These are phyloP conservation scores for Pisolithus marmoratus DNA, from an alignment of 768 basidiomycete genomes.

Conservation along the genomic window DNA sequence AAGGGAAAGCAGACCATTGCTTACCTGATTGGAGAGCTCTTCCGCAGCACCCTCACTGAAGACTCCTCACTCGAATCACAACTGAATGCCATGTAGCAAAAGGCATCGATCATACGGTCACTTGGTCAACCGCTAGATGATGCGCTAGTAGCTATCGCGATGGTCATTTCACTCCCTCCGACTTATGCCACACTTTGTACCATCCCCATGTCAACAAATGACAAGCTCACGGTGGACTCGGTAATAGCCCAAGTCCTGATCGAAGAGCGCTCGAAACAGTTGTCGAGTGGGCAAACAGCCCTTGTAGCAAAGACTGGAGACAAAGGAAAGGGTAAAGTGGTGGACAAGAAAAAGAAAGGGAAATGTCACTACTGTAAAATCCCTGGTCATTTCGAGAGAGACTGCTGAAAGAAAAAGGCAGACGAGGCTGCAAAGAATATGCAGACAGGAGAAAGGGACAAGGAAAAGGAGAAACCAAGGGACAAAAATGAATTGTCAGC, in stretches of 20 bases:
- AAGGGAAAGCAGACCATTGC: conserved; percentile 17
- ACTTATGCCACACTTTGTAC: conserved; percentile 15
- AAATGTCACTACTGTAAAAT: neutral
- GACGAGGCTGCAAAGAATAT: too few relatives aligned
- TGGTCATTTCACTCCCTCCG: conserved; percentile 14
- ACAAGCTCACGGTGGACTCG: neutral
- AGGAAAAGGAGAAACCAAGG: neutral
- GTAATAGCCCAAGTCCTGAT: neutral
- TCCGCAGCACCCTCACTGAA: conserved; percentile 15
- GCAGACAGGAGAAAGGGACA: neutral
- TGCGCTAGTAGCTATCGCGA: conserved; percentile 14
- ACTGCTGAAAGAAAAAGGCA: neutral
- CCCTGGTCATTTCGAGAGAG: neutral
- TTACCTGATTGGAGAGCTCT: conserved; percentile 18
- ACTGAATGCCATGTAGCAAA: conserved; percentile 15
- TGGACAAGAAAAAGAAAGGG: neutral
- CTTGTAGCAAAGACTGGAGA: neutral
- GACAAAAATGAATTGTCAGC: neutral
- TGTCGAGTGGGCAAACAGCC: neutral
- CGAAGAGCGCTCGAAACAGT: neutral
- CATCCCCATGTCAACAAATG: conserved; percentile 11
- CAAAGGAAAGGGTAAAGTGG: neutral
- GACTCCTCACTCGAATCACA: conserved; percentile 11
- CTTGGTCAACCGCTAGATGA: conserved; percentile 14
- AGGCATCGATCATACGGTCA: conserved; percentile 6